Conservation (phyloP, 1,284 basidiomycete genomes). For the Rhodotorula sp. region DNA sequence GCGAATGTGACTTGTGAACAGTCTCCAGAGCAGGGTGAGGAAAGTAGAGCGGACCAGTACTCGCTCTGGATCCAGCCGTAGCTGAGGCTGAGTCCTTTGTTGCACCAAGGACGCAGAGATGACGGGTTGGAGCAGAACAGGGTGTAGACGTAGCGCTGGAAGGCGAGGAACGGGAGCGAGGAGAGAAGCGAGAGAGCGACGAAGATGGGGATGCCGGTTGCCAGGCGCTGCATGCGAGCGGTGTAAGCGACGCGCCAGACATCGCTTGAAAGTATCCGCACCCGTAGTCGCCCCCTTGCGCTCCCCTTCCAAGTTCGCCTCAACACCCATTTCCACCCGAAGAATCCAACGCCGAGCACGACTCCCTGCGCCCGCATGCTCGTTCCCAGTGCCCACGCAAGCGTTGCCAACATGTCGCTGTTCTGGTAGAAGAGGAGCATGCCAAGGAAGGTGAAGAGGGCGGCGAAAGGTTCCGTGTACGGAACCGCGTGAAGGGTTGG, state of each 20-base stretch:
- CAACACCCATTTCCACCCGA: constrained; percentile 61
- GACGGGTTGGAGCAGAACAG: constrained; percentile 59
- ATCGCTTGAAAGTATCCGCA: neutral
- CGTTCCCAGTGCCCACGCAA: constrained; percentile 66
- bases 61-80: constrained; percentile 79
- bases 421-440: constrained; percentile 46
- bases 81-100: constrained; percentile 60
- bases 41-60: constrained; percentile 64
- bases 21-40: no score
- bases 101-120: constrained; percentile 65
- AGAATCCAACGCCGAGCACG: constrained; percentile 65
- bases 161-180: constrained; percentile 65
- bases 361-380: constrained; percentile 79
- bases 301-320: constrained; percentile 8
- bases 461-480: constrained; percentile 83
- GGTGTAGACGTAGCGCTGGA: constrained; percentile 66
- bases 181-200: constrained; percentile 55
- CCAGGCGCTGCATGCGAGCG: neutral
- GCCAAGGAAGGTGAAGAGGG: constrained; percentile 73
- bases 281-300: neutral
- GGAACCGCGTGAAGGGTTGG: constrained; percentile 67
- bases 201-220: constrained; percentile 47
- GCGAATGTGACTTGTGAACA: neutral
- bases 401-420: constrained; percentile 59
- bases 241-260: neutral